A percentile compares a stretch with the other conserved stretches of the same genome.
These are phyloP conservation scores for Hirschioporus abietinus DNA, from an alignment of 768 basidiomycete species.

Conservation along the genomic window DNA sequence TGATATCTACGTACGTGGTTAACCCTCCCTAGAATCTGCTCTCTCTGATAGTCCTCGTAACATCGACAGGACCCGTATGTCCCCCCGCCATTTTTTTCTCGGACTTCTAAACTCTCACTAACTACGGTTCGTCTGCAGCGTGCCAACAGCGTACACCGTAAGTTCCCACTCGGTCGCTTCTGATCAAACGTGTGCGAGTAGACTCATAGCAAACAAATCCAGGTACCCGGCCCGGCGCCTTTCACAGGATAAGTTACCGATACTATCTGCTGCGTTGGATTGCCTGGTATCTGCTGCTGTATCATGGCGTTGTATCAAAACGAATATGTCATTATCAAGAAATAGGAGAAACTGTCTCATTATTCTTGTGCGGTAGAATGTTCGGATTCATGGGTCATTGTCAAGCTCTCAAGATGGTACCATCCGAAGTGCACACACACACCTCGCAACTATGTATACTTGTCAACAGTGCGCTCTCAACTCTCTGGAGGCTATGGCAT, in stretches of 20 bases:
- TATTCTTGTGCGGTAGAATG: not conserved
- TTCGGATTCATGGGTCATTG: no score
- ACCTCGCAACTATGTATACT: no score
- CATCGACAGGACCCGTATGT: not conserved
- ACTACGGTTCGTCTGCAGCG: not conserved
- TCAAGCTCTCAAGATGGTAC: no score
- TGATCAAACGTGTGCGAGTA: not conserved
- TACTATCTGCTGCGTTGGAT: not conserved
- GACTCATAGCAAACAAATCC: not conserved
- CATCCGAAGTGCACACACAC: no score
- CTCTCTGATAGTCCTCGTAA: not conserved
- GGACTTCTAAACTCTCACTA: not conserved
- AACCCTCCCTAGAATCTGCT: not conserved
- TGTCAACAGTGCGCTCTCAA: no score
- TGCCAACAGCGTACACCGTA: not conserved
- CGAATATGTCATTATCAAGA: not conserved
- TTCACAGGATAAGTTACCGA: not conserved
- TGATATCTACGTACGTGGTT: not conserved
- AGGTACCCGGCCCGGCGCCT: not conserved
- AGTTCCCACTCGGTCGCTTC: not conserved
- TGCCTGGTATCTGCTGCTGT: not conserved
- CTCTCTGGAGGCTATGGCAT: no score
- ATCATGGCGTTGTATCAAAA: not conserved
- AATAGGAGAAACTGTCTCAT: not conserved
- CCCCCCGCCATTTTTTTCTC: not conserved